Conservation (phyloP, 164 flowering plant species). For the Magnolia kwangsiensis region DNA sequence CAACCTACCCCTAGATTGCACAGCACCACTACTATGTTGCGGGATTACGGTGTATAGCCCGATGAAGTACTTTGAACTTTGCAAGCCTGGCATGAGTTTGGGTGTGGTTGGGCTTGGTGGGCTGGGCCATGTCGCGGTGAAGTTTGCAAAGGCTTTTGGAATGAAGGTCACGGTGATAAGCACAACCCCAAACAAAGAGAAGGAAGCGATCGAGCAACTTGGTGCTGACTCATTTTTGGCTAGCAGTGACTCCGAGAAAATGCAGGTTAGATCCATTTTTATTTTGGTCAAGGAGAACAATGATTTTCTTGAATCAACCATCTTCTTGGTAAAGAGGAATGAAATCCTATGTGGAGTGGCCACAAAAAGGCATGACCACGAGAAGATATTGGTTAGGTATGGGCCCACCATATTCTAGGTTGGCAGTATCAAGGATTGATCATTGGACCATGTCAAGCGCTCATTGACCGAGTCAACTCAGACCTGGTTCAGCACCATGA, state of each 20-base stretch:
- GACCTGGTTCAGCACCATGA: no score
- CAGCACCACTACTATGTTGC: conserved; percentile 22
- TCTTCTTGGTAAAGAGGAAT: no score
- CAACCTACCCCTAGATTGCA: conserved; percentile 18
- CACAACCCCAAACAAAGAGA: conserved; percentile 33
- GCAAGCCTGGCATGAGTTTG: conserved; percentile 14
- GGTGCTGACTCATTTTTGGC: conserved; percentile 24
- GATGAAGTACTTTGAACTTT: conserved; percentile 14
- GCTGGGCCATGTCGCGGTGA: conserved; percentile 20
- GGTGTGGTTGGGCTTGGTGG: conserved; percentile 22
- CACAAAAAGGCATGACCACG: no score
- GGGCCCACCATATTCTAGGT: no score
- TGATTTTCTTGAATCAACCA: no score
- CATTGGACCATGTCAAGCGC: no score
- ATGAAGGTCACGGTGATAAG: conserved; percentile 37
- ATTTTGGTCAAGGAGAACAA: no score
- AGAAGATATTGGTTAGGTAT: no score
- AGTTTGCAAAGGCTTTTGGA: conserved; percentile 22
- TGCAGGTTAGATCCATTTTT: conserved; percentile 26
- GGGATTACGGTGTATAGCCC: conserved; percentile 34
- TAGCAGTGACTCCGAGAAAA: conserved; percentile 31
- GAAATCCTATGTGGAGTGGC: no score
- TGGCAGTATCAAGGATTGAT: no score
- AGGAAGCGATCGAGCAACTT: conserved; percentile 34
- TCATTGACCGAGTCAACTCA: no score